phyloP scores from a whole-genome alignment of 2,329 filamentous ascomycete genomes.

The Phyllosticta citriasiana region DNA sequence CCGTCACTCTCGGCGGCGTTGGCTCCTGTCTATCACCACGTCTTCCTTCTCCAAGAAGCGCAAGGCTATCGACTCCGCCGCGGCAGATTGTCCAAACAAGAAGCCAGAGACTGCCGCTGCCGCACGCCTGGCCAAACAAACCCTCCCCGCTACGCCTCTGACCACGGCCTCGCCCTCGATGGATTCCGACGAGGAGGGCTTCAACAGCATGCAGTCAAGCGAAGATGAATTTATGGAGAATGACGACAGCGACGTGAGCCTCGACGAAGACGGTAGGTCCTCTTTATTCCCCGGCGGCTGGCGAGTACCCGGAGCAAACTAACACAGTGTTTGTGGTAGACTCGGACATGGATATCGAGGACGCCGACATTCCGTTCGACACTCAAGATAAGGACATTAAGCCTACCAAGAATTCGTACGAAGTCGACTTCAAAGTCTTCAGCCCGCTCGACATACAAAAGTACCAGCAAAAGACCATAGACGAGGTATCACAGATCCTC shows the following conservation, averaged over 20 bases:
- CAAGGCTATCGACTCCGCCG: constrained; percentile 28
- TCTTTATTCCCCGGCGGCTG: neutral
- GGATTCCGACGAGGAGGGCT: constrained; percentile 86
- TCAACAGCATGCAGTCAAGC: constrained; percentile 75
- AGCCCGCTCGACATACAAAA: constrained; percentile 70
- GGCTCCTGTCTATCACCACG: constrained; percentile 27
- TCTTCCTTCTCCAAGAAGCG: constrained; percentile 27
- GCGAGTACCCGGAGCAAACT: constrained; percentile 10
- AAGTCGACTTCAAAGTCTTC: constrained; percentile 76
- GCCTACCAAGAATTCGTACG: constrained; percentile 64
- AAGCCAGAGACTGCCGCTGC: constrained; percentile 15
- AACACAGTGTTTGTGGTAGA: constrained; percentile 21
- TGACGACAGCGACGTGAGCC: constrained; percentile 60
- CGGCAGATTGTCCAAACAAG: constrained; percentile 22
- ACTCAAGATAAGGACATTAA: constrained; percentile 62
- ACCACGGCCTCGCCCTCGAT: constrained; percentile 47
- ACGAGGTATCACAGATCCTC: constrained; percentile 84
- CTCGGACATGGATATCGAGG: constrained; percentile 47
- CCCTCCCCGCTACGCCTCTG: constrained; percentile 24
- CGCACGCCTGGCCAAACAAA: constrained; percentile 6
- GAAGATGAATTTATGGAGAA: constrained; percentile 64
- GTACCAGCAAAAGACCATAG: constrained; percentile 77
- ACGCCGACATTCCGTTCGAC: constrained; percentile 50
- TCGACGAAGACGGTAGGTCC: constrained; percentile 32
- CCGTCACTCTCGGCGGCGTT: constrained; percentile 31